Conservation (phyloP, 495 filamentous ascomycete species). For the Staphylotrichum tortipilum region DNA sequence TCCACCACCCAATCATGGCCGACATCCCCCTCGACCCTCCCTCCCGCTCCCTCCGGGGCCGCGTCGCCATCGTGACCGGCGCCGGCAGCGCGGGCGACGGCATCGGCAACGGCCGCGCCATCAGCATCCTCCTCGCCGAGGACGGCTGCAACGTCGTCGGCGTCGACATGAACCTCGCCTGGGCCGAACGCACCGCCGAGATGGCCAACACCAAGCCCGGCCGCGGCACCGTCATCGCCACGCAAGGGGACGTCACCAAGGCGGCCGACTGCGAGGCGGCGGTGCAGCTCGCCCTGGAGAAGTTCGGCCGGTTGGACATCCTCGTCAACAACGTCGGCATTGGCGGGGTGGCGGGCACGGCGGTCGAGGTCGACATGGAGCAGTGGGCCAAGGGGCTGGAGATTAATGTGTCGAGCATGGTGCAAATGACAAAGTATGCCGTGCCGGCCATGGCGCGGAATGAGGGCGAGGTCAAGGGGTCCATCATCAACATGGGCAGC, state of each 20-base stretch:
- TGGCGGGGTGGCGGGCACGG: conserved; percentile 43
- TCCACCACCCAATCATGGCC: background rate
- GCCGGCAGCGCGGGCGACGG: conserved; percentile 45
- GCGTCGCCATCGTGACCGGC: conserved; percentile 52
- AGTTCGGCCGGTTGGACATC: conserved; percentile 46
- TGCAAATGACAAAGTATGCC: conserved; percentile 46
- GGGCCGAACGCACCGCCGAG: conserved; percentile 41
- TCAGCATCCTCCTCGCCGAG: conserved; percentile 47
- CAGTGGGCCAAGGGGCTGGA: conserved; percentile 46
- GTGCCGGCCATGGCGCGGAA: conserved; percentile 46
- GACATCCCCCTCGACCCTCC: conserved; percentile 19
- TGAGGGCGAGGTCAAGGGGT: conserved; percentile 26
- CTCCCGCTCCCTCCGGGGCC: conserved; percentile 29
- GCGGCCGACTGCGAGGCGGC: conserved; percentile 34
- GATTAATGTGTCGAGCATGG: conserved; percentile 52
- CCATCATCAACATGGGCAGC: conserved; percentile 50
- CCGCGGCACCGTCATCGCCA: conserved; percentile 19
- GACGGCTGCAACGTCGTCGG: conserved; percentile 30
- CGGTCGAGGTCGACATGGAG: conserved; percentile 45
- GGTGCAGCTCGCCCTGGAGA: conserved; percentile 30
- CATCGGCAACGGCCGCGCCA: conserved; percentile 53
- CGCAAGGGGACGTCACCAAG: conserved; percentile 42
- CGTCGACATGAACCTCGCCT: conserved; percentile 35
- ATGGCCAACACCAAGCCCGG: conserved; percentile 31
- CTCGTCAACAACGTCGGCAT: conserved; percentile 52